Evolutionary conservation across 495 filamentous ascomycete species (phyloP).

Genomic region (Thozetella sp.): DNA sequence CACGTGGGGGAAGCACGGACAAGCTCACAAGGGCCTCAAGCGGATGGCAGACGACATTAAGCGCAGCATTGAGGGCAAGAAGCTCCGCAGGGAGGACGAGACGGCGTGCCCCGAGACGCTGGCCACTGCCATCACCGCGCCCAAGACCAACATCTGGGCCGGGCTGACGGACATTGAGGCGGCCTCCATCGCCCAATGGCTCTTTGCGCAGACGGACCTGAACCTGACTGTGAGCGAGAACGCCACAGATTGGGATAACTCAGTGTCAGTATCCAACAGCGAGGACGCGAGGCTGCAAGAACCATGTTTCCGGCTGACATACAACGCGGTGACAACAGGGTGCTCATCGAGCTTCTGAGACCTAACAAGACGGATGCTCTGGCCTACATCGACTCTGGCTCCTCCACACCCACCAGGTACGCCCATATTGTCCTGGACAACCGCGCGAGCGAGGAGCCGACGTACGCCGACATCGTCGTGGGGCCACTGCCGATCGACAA

Average conservation of each 20-base stretch:
- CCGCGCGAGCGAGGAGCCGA: conserved; percentile 37
- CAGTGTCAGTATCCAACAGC: conserved; percentile 13
- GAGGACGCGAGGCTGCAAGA: neutral
- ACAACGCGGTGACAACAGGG: conserved; percentile 4
- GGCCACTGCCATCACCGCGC: conserved; percentile 19
- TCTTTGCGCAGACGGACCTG: conserved; percentile 30
- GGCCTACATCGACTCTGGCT: conserved; percentile 39
- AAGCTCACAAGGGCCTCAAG: conserved; percentile 16
- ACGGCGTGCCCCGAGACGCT: conserved; percentile 15
- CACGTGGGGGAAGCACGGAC: conserved; percentile 15
- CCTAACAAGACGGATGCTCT: conserved; percentile 57
- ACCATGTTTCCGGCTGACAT: neutral
- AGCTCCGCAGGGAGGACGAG: conserved; percentile 5
- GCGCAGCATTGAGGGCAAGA: conserved; percentile 19
- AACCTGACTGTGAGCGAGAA: conserved; percentile 33
- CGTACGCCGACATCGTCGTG: conserved; percentile 45
- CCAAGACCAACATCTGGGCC: conserved; percentile 37
- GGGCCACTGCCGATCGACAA: conserved; percentile 49
- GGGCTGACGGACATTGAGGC: conserved; percentile 29
- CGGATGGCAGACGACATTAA: conserved; percentile 20
- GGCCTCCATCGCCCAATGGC: conserved; percentile 27
- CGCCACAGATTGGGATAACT: conserved; percentile 34
- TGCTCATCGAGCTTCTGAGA: conserved; percentile 45
- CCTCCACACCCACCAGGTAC: conserved; percentile 39
- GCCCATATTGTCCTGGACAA: conserved; percentile 46